These are phyloP conservation scores for Tephrocybe sp. DNA, from an alignment of 768 basidiomycete species.

Conservation along the genomic window DNA sequence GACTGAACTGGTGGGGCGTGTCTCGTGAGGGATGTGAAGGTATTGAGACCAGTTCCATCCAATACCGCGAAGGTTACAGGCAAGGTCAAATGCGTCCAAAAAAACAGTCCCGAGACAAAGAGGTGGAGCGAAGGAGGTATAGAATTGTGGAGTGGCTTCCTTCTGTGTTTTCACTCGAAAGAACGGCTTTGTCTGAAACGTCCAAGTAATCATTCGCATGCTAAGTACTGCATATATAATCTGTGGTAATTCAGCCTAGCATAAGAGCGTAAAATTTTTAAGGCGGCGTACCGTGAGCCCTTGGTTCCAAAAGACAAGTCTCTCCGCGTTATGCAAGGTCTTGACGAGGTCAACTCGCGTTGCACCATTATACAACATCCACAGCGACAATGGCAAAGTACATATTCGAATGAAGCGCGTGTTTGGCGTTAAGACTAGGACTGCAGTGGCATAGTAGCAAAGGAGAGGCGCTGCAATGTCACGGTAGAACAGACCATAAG, in stretches of 20 bases:
- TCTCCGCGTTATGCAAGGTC: slow-evolving; percentile 26
- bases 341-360: slow-evolving; percentile 44
- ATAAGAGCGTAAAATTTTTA: not conserved
- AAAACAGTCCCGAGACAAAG: slow-evolving; percentile 15
- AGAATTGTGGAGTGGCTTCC: slow-evolving; percentile 12
- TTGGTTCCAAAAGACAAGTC: slow-evolving; percentile 43
- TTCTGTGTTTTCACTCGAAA: slow-evolving; percentile 21
- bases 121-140: slow-evolving; percentile 7
- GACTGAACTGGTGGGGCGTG: slow-evolving; percentile 37
- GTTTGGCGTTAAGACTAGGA: slow-evolving; percentile 48
- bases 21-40: slow-evolving; percentile 40
- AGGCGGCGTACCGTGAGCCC: slow-evolving; percentile 39
- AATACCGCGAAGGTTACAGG: slow-evolving; percentile 50
- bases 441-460: slow-evolving; percentile 50
- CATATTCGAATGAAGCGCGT: slow-evolving; percentile 44
- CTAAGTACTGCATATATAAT: slow-evolving; percentile 33
- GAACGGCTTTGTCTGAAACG: slow-evolving; percentile 35
- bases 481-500: slow-evolving; percentile 29
- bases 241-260: slow-evolving; percentile 23
- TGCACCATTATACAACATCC: slow-evolving; percentile 39
- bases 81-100: slow-evolving; percentile 50
- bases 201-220: slow-evolving; percentile 43
- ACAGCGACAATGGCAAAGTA: slow-evolving; percentile 49
- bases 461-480: slow-evolving; percentile 41
- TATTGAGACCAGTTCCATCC: slow-evolving; percentile 62